Evolutionary conservation across 352 stramenopile species (phyloP).

Genomic region (Phytopythium sindhum): DNA sequence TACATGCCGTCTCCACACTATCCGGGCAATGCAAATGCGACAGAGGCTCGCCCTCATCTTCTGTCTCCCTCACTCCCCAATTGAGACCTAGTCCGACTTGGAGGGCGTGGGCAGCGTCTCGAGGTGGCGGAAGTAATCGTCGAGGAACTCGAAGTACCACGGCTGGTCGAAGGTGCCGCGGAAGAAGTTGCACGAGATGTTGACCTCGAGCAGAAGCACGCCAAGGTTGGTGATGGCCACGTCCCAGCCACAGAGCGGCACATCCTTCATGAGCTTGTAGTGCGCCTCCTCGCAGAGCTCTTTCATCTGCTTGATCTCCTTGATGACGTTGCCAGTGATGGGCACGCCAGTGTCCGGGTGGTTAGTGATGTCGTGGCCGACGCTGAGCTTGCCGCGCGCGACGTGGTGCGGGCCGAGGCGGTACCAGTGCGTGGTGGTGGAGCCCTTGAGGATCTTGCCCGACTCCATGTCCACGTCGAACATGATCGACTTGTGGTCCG

Average conservation of each 20-base stretch:
- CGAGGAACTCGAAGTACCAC: slow-evolving; percentile 85
- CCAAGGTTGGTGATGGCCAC: slow-evolving; percentile 90
- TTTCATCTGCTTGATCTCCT: slow-evolving; percentile 86
- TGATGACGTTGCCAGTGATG: slow-evolving; percentile 87
- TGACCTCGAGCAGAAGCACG: slow-evolving; percentile 87
- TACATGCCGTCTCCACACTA: not conserved
- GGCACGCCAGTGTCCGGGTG: slow-evolving; percentile 88
- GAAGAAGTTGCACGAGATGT: slow-evolving; percentile 96
- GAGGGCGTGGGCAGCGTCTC: slow-evolving; percentile 49
- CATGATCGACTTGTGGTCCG: slow-evolving; percentile 97
- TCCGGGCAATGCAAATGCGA: too few species aligned
- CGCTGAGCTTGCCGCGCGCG: slow-evolving; percentile 67
- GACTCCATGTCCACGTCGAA: slow-evolving; percentile 97
- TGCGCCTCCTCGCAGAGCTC: slow-evolving; percentile 83
- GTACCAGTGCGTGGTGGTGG: slow-evolving; percentile 97
- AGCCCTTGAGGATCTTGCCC: slow-evolving; percentile 91
- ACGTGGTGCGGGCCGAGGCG: slow-evolving; percentile 79
- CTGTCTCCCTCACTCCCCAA: too few species aligned
- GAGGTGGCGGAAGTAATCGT: slow-evolving; percentile 81
- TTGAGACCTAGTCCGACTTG: too few species aligned
- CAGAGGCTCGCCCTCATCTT: too few species aligned
- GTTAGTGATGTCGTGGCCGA: slow-evolving; percentile 84
- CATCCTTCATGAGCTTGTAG: slow-evolving; percentile 89
- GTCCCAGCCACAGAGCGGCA: slow-evolving; percentile 92
- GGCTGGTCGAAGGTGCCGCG: slow-evolving; percentile 87